Percentiles rank a stretch among this genome's conserved stretches.
phyloP scores from a whole-genome alignment of 495 filamentous ascomycete genomes.

The Aspergillus bertholletiae region DNA sequence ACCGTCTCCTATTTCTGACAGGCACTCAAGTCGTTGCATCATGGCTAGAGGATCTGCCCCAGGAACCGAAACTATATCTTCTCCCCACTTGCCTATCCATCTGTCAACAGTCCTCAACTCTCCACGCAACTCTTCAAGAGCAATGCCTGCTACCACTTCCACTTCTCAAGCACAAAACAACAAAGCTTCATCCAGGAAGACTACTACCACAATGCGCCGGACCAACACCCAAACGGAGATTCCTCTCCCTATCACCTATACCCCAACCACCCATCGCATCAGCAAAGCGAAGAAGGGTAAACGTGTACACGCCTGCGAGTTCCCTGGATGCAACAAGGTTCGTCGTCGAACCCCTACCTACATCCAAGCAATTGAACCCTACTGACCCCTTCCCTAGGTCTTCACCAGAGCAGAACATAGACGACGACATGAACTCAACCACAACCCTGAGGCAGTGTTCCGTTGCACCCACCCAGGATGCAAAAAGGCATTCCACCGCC shows the following conservation, averaged over 20 bases:
- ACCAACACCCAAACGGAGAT: conserved; percentile 22
- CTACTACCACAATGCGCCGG: conserved; percentile 23
- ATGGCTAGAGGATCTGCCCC: conserved; percentile 12
- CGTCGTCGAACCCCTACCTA: conserved; percentile 15
- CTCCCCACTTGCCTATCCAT: conserved; percentile 18
- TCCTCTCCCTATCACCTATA: conserved; percentile 47
- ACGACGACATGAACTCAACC: conserved; percentile 83
- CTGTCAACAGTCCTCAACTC: conserved; percentile 11
- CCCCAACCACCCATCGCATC: conserved; percentile 71
- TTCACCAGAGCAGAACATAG: conserved; percentile 86
- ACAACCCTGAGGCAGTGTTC: conserved; percentile 65
- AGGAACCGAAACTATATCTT: conserved; percentile 20
- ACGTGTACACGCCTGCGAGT: conserved; percentile 71
- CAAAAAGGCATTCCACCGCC: conserved; percentile 74
- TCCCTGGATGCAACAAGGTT: conserved; percentile 61
- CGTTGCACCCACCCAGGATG: conserved; percentile 67
- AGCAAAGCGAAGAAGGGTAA: conserved; percentile 83
- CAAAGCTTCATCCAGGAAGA: not conserved
- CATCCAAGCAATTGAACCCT: not conserved
- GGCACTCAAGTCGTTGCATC: conserved; percentile 7
- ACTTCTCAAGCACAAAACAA: conserved; percentile 3
- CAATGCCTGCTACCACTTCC: conserved; percentile 1
- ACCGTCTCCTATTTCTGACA: conserved; percentile 14
- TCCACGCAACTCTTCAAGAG: conserved; percentile 10
- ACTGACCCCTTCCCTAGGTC: conserved; percentile 45